Conservation (phyloP, 1,284 basidiomycete genomes). For the Chondrostereum purpureum region DNA sequence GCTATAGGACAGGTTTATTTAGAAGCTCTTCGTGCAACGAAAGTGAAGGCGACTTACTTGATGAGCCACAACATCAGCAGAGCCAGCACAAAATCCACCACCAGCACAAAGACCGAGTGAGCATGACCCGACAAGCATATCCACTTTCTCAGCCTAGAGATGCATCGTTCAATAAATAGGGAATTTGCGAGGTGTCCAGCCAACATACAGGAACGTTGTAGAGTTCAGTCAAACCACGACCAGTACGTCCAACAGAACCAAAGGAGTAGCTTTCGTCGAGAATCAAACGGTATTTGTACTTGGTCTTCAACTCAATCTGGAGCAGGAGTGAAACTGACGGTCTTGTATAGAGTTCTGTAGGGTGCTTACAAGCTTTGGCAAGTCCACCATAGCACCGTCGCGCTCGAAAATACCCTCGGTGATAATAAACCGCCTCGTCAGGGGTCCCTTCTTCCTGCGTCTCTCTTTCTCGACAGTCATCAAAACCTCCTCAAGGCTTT, state of each 20-base stretch:
- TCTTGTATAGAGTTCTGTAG: not conserved
- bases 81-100: slow-evolving; percentile 96
- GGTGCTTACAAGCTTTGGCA: slow-evolving; percentile 85
- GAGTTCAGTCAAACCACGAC: slow-evolving; percentile 90
- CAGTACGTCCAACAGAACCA: slow-evolving; percentile 88
- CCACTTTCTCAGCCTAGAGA: slow-evolving; percentile 60
- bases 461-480: slow-evolving; percentile 82
- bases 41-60: slow-evolving; percentile 44
- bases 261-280: slow-evolving; percentile 94
- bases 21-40: not conserved
- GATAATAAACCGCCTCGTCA: slow-evolving; percentile 93
- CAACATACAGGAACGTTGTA: slow-evolving; percentile 86
- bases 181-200: slow-evolving; percentile 8
- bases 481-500: slow-evolving; percentile 85
- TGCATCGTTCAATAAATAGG: not conserved
- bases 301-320: slow-evolving; percentile 88
- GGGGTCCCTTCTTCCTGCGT: slow-evolving; percentile 73
- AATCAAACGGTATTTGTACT: slow-evolving; percentile 94
- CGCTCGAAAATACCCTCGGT: slow-evolving; percentile 97
- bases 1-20: slow-evolving; percentile 37
- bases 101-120: slow-evolving; percentile 79
- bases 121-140: slow-evolving; percentile 83
- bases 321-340: no score
- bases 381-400: slow-evolving; percentile 86
- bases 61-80: slow-evolving; percentile 78